A percentile compares a stretch with the other conserved stretches of the same genome.
Evolutionary conservation across 768 basidiomycete species (phyloP).

Genomic region (Naganishia friedmannii): DNA sequence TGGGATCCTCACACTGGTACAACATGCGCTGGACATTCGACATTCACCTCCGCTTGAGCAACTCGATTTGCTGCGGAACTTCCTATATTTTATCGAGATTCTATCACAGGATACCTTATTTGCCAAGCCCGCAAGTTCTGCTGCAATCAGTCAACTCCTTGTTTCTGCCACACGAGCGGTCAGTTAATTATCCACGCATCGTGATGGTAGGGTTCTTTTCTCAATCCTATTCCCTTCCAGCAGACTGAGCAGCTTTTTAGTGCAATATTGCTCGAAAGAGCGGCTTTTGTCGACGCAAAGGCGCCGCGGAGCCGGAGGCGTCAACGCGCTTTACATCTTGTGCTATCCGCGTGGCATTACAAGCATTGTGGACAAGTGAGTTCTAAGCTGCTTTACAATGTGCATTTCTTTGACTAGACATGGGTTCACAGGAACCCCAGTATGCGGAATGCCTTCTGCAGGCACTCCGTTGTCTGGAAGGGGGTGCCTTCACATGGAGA

Average conservation of each 20-base stretch:
- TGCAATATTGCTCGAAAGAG: constrained; percentile 55
- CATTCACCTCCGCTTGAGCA: not conserved
- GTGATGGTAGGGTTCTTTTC: no score
- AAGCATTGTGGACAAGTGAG: constrained; percentile 54
- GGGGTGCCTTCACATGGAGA: constrained; percentile 43
- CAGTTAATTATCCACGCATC: not conserved
- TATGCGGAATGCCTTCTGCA: constrained; percentile 52
- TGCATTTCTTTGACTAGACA: not conserved
- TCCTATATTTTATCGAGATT: not conserved
- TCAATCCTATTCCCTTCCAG: not conserved
- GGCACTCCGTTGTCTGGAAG: constrained; percentile 48
- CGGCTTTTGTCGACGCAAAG: constrained; percentile 50
- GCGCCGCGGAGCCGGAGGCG: constrained; percentile 35
- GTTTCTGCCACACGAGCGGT: constrained; percentile 32
- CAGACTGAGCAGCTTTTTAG: constrained; percentile 52
- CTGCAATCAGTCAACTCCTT: constrained; percentile 41
- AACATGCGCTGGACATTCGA: not conserved
- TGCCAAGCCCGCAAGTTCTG: not conserved
- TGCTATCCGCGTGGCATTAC: constrained; percentile 53
- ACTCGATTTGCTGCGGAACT: not conserved
- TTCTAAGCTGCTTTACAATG: not conserved
- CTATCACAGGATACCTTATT: not conserved
- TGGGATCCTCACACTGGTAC: not conserved
- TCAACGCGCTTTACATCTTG: constrained; percentile 51
- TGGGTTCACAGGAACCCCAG: constrained; percentile 50